Base-by-base conservation (phyloP, 2,329 filamentous ascomycete species). In the Botryosphaeria dothidea region DNA sequence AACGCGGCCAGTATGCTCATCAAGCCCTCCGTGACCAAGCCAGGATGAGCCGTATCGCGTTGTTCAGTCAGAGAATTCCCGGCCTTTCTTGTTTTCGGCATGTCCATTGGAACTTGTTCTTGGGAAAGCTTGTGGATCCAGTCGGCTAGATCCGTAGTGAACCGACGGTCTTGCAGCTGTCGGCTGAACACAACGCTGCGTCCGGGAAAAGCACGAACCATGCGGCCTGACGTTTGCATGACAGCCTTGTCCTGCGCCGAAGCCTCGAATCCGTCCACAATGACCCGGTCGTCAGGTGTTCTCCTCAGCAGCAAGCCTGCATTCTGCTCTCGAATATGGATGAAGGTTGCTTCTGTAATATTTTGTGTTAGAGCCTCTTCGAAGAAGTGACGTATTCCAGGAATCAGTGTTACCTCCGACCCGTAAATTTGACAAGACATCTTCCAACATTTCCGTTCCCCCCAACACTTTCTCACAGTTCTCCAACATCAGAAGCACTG, bases 11-110 rank as follows among this genome's bases (percentile, higher is more conserved):
- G n/a, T 21, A 36, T 38, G 21, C 9, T 31, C 4, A 62, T 74
- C 0, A 87, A 71, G 7, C 85, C 77, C 45, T 87, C 82, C 0
- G 83, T 87, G 0, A 88, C 78, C 13, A 87, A 74, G 1, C 71
- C 76, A 0, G 86, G 86, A 62, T 84, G 62, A 0, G 71, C 73
- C 0, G 84, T 83, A 19, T 88, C 84, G 3, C 84, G 78, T 0
- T 71, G 71, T 66, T 88, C 84, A 1, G 70, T 68, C 6, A 77
- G 70, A 0, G 66, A 3, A 1, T 73, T 49, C 0, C 71, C 58
- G 1, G 78, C 80, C 63, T 86, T 87, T 2, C 13, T 68, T 17
- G 15, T 19, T 4, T 8, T 49, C 3, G 41, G 36, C n/a, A 21
- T 48, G 23, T n/a, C n/a, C 17, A 46, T 9, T 6, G 25, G 15